Evolutionary conservation across 106 monocot species (phyloP).

Genomic region (Iris macrosiphon): DNA sequence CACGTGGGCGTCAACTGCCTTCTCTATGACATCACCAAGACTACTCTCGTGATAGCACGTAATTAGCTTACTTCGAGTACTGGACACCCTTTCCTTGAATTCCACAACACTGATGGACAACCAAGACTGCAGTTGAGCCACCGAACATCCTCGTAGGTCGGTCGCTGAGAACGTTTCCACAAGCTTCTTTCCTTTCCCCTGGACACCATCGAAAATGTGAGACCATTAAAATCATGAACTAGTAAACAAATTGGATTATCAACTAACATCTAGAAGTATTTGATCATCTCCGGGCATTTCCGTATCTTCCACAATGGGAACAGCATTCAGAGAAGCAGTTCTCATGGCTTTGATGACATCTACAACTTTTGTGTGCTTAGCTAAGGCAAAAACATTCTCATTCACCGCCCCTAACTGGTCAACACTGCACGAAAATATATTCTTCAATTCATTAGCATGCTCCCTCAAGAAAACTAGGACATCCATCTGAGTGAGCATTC

Average conservation of each 20-base stretch:
- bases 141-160: constrained; percentile 41
- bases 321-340: constrained; percentile 29
- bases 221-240: not conserved
- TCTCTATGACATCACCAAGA: constrained; percentile 40
- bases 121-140: constrained; percentile 38
- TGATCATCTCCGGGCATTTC: constrained; percentile 5
- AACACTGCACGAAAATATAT: constrained; percentile 29
- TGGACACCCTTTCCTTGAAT: constrained; percentile 32
- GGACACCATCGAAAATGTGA: not conserved
- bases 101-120: constrained; percentile 27
- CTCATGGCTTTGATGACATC: constrained; percentile 58
- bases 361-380: constrained; percentile 29
- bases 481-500: constrained; percentile 85
- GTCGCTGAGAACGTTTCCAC: constrained; percentile 60
- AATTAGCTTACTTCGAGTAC: constrained; percentile 6
- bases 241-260: not conserved
- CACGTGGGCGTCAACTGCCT: constrained; percentile 30
- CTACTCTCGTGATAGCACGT: constrained; percentile 43
- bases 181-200: constrained; percentile 58
- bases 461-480: constrained; percentile 37
- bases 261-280: constrained; percentile 42
- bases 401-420: constrained; percentile 33
- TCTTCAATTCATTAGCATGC: constrained; percentile 28
- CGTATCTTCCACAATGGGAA: constrained; percentile 37
- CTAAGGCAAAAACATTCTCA: constrained; percentile 38